Base-by-base conservation (phyloP, 305 asterid species). In the Petunia hybrid region DNA sequence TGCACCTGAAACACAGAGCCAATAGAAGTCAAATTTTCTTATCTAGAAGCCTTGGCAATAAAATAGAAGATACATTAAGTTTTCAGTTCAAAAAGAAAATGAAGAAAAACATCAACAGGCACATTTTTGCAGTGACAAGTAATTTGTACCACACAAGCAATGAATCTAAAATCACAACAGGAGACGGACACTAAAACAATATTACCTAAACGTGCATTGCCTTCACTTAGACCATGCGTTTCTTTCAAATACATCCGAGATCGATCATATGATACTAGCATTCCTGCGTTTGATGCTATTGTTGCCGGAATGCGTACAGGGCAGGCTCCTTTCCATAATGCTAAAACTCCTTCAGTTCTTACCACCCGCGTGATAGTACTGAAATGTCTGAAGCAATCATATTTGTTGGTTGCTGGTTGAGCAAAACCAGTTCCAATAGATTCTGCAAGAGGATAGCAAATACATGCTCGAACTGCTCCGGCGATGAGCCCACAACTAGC, bases 241-340 rank as follows among this genome's bases (percentile, higher is more conserved):
- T 70, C 77, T 22, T 45, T 51, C 14, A 41, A 70, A 70, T 70
- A 70, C 6, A n/a, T 70, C n/a, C 39, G 39, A 70, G 9, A 14
- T 31, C 77, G 77, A 45, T 51, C 48, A 70, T 70, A 70, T 70
- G 77, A 70, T 45, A 48, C 40, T 31, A 70, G 40, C 77, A 70
- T 41, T 22, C 77, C 77, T 10, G 56, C 16, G 40, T 31, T 1
- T 12, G 51, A 6, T 6, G 77, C 77, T 1, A 46, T 1, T 69
- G 31, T 1, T 39, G 5, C 51, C 1, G 38, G 64, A 43, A 2
- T 38, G 31, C 13, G 13, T 3, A 3, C 10, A 42, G 9, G 77
- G 1, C 5, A 4, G 7, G 14, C n/a, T 41, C 77, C 77, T 40
- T 70, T 70, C 77, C 77, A 70, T 22, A 70, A 70, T 40, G 60